phyloP scores from a whole-genome alignment of 192 early-diverging fungal genomes.

The Coemansia interrupta region DNA sequence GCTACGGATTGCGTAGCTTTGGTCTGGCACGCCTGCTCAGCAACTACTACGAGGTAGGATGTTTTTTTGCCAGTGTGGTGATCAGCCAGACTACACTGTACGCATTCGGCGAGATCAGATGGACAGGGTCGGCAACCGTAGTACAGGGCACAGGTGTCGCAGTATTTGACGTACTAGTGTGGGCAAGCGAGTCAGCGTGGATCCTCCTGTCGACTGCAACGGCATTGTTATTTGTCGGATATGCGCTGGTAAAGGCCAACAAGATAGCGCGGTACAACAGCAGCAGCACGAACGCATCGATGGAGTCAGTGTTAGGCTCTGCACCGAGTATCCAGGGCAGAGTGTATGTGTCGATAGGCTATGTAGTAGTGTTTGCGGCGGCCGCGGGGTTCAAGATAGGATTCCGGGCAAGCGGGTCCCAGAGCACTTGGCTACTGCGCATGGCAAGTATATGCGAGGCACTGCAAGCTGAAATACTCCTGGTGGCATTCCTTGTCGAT shows the following conservation, averaged over 20 bases:
- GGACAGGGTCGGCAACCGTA: slow-evolving; percentile 11
- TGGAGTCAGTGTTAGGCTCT: slow-evolving; percentile 22
- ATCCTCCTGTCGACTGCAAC: slow-evolving; percentile 7
- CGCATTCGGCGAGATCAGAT: slow-evolving; percentile 19
- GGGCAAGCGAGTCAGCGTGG: slow-evolving; percentile 32
- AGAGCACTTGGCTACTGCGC: slow-evolving; percentile 13
- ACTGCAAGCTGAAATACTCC: slow-evolving; percentile 12
- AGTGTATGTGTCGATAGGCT: slow-evolving; percentile 14
- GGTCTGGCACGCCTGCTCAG: slow-evolving; percentile 19
- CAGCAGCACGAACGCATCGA: slow-evolving; percentile 1
- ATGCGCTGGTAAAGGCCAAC: slow-evolving; percentile 22
- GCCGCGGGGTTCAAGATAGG: slow-evolving; percentile 13
- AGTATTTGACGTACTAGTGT: slow-evolving; percentile 16
- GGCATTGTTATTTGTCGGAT: slow-evolving; percentile 1
- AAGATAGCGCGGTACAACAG: slow-evolving; percentile 14
- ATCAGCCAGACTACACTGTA: slow-evolving; percentile 34
- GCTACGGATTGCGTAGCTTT: slow-evolving; percentile 40
- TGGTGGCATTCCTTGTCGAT: slow-evolving; percentile 21
- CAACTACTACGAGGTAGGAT: slow-evolving; percentile 18
- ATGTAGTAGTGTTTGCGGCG: slow-evolving; percentile 4
- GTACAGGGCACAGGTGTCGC: not conserved
- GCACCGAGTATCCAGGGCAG: slow-evolving; percentile 19
- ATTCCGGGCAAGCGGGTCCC: slow-evolving; percentile 25
- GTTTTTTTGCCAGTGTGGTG: slow-evolving; percentile 11
- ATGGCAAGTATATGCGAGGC: slow-evolving; percentile 17